phyloP scores from a whole-genome alignment of 1,139 yeast genomes.

The Sugiyamaella pinicola region DNA sequence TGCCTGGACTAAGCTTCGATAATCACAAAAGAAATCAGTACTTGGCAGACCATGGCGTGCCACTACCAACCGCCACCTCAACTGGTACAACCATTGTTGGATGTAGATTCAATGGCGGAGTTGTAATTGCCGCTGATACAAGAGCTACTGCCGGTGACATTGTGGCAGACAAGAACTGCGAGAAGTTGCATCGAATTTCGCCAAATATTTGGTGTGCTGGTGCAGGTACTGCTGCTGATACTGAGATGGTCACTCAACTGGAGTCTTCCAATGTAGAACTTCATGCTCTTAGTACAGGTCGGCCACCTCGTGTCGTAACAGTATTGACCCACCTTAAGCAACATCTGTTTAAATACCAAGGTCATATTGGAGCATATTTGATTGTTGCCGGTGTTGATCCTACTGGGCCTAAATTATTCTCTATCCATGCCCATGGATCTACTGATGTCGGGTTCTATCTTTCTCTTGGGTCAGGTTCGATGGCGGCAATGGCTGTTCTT shows the following conservation, averaged over 20 bases:
- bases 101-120: conserved; percentile 88
- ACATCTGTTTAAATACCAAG: conserved; percentile 94
- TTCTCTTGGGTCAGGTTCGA: conserved; percentile 94
- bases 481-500: conserved; percentile 97
- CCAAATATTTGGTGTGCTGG: conserved; percentile 99
- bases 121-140: conserved; percentile 97
- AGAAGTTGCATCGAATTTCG: conserved; percentile 86
- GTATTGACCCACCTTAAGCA: conserved; percentile 92
- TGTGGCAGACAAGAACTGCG: conserved; percentile 98
- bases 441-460: conserved; percentile 93
- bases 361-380: conserved; percentile 93
- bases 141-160: conserved; percentile 95
- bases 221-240: conserved; percentile 99
- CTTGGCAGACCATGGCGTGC: conserved; percentile 70
- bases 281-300: conserved; percentile 77
- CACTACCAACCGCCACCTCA: conserved; percentile 85
- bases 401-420: conserved; percentile 88
- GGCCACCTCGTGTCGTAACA: conserved; percentile 91
- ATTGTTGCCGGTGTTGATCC: conserved; percentile 98
- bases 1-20: conserved; percentile 93
- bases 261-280: conserved; percentile 88
- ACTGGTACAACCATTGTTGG: conserved; percentile 99
- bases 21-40: conserved; percentile 85
- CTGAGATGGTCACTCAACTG: conserved; percentile 93
- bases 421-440: conserved; percentile 97